Percentiles rank a stretch among this genome's conserved stretches.
Conservation (phyloP, 192 early-diverging fungal species). For the Coemansia sp. region DNA sequence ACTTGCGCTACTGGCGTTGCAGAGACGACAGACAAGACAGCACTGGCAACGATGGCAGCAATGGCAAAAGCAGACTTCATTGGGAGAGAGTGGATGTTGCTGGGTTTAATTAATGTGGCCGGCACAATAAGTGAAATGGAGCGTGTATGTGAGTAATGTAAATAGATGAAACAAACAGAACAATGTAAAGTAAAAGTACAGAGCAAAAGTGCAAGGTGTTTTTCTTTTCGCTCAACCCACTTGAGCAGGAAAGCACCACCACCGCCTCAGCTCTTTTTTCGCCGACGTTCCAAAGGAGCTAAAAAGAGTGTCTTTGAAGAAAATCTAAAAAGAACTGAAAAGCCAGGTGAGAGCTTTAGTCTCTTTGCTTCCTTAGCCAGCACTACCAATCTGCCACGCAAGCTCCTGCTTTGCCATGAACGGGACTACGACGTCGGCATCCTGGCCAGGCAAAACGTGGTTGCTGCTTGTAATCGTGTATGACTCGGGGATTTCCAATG, state of each 20-base stretch:
- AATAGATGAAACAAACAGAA: not conserved
- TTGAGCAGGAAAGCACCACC: too few species aligned
- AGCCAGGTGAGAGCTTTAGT: too few species aligned
- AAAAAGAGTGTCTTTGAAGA: not conserved
- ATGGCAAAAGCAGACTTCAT: conserved; percentile 4
- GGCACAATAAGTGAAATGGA: conserved; percentile 8
- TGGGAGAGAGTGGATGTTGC: not conserved
- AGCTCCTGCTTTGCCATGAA: conserved; percentile 74
- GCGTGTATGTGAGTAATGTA: not conserved
- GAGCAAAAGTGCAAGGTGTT: not conserved
- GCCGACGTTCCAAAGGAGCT: not conserved
- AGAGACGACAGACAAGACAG: not conserved
- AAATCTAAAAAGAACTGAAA: too few species aligned
- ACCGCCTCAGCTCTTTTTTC: not conserved
- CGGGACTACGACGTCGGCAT: conserved; percentile 66
- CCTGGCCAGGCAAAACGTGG: not conserved
- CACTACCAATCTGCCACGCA: conserved; percentile 57
- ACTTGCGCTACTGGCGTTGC: not conserved
- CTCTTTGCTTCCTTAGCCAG: too few species aligned
- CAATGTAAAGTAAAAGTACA: not conserved
- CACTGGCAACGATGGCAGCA: not conserved
- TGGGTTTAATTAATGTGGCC: conserved; percentile 5
- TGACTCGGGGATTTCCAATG: conserved; percentile 18
- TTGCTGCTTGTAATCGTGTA: conserved; percentile 10
- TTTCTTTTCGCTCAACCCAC: too few species aligned